phyloP scores from a whole-genome alignment of 164 flowering plant genomes.

The Liquidambar formosana region DNA sequence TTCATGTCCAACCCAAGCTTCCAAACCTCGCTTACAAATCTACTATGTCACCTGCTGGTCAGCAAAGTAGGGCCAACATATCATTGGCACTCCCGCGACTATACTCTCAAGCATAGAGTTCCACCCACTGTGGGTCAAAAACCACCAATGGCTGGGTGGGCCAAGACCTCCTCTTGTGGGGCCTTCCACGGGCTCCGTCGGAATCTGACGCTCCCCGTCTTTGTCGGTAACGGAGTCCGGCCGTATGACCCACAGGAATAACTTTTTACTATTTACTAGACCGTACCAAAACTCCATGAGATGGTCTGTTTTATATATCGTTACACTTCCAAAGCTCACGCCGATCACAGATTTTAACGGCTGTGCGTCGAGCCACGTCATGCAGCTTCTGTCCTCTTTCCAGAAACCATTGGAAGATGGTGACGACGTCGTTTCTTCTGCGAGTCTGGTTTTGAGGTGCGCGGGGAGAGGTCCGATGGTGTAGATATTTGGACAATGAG shows the following conservation, averaged over 20 bases:
- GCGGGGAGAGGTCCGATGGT: conserved; percentile 50
- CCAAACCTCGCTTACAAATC: too few species aligned
- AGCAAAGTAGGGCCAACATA: too few species aligned
- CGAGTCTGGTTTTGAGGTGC: conserved; percentile 13
- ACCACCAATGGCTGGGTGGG: too few species aligned
- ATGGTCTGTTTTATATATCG: conserved; percentile 16
- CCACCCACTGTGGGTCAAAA: too few species aligned
- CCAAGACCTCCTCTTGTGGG: too few species aligned
- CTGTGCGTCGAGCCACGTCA: conserved; percentile 52
- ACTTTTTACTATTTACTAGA: conserved; percentile 33
- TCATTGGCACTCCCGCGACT: too few species aligned
- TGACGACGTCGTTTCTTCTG: neutral
- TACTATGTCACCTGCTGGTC: too few species aligned
- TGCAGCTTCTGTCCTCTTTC: conserved; percentile 44
- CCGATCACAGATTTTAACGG: conserved; percentile 47
- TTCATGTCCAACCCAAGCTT: too few species aligned
- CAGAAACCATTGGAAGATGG: conserved; percentile 21
- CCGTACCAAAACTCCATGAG: conserved; percentile 59
- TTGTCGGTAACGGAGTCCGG: conserved; percentile 17
- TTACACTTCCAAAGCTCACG: too few species aligned
- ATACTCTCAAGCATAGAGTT: too few species aligned
- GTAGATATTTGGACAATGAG: conserved; percentile 28
- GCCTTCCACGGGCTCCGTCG: conserved; percentile 32
- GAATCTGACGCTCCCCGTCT: conserved; percentile 18
- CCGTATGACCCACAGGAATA: conserved; percentile 55